Evolutionary conservation across 1,284 basidiomycete species (phyloP), one percentile per base, ranked within the genome.

Genomic region (Ceratorhiza oryzae-sativae): DNA sequence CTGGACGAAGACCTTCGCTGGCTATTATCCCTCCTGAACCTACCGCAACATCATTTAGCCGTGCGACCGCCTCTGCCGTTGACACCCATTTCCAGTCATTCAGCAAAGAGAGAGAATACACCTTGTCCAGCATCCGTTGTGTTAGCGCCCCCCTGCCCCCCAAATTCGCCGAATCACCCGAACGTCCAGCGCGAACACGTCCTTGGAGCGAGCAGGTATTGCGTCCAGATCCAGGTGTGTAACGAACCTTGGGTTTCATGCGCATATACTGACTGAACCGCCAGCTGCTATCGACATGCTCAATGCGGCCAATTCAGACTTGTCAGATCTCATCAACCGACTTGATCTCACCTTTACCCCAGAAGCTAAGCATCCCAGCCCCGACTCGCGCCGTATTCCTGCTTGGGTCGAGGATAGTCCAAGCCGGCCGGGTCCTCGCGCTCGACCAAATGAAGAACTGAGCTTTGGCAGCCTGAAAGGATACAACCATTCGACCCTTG

Each of bases 281-380:
- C 32, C 32, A 74, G 76, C 32, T 88, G 90, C 86, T n/a, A 77
- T 92, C 1, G 90, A 87, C 0, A 84, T 91, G 23, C 79, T 93
- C 23, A 89, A 89, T 72, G 89, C 88, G 0, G 91, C 88, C 0
- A 92, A 91, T 0, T 87, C 91, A 67, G 91, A 93, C 53, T 83
- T 93, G 1, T 91, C 90, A 0, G 86, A 86, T 59, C 81, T 93
- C 13, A 90, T 93, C 79, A 90, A 88, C 75, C 84, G 85, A 23
- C 82, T 93, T 27, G 90, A 93, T 75, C 82, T 92, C 1, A 87
- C 91, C 76, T 88, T 89, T 12, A 74, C 73, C 13, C 75, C 75
- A 2, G 75, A 76, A 18, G 46, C 71, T 48, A 42, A 58, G 30
- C 63, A 59, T 15, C 27, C 55, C 1, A 73, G 36, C 46, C 72